Base-by-base conservation (phyloP, 192 early-diverging fungal species). In the Phlyctochytrium planicorne region DNA sequence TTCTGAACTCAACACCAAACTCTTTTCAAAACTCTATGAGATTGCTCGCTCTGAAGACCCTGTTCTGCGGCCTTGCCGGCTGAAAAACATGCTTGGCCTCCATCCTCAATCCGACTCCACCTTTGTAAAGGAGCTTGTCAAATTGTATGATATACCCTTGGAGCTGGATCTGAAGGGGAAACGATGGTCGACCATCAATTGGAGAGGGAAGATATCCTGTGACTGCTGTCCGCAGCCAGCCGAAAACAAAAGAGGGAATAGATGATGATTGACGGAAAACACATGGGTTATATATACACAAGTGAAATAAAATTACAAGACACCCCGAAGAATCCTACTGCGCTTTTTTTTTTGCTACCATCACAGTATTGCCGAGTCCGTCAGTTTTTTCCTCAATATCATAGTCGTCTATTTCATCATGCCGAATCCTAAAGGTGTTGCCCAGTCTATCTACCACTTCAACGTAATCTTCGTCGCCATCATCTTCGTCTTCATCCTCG, bases 401-500 rank as follows among this genome's bases (percentile, higher is more conserved):
- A 47, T 47, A 6, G 20, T 6, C 10, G 20, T 65, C 69, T 17
- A 62, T 62, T 24, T 71, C 62, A 30, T 65, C 61, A 4, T 62
- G 69, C 1, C 62, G 12, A 16, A 71, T 52, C 16, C 60, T 30
- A 53, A 63, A 75, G 30, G 70, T 73, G 52, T 78, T 79, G 31
- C 78, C 75, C 24, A 78, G 47, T 12, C 62, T 57, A 47, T 79
- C 77, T 16, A 59, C 63, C 2, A 72, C 29, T 31, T 64, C 64
- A 17, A 73, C 70, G 25, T 68, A 57, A 1, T 76, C 73, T 16
- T 76, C 72, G 2, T 79, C 75, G 0, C 75, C 80, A 2, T 81
- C 78, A 3, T 82, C 83, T 24, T 81, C 81, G 16, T 73, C 80
- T 1, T 82, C 78, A 16, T 81, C 82, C 1, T 81, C 79, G 2